Conservation (phyloP, 768 basidiomycete species). For the Peribolospora baueri region DNA sequence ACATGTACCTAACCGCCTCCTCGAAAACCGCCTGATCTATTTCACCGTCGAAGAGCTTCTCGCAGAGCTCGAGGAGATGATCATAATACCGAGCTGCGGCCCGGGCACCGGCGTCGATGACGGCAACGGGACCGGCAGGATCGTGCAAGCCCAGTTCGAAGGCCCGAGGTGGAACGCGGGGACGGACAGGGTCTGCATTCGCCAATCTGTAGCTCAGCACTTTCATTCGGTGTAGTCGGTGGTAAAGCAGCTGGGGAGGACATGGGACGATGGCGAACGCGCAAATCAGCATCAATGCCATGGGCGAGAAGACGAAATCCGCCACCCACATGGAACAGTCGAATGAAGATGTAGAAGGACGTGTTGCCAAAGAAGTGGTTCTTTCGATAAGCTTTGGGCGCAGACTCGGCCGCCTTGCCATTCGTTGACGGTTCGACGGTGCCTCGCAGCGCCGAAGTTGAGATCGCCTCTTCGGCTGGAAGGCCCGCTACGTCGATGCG, state of each 20-base stretch:
- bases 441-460: too few relatives aligned
- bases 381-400: too few relatives aligned
- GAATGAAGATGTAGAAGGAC: constrained; percentile 69
- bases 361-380: constrained; percentile 61
- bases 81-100: constrained; percentile 50
- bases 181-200: constrained; percentile 19
- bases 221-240: constrained; percentile 64
- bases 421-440: too few relatives aligned
- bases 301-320: background rate
- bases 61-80: constrained; percentile 70
- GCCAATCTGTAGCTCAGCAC: constrained; percentile 22
- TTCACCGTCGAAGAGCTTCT: constrained; percentile 80
- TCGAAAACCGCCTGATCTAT: constrained; percentile 79
- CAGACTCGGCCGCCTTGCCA: too few relatives aligned
- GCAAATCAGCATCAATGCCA: background rate
- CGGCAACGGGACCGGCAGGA: constrained; percentile 44
- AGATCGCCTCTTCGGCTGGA: too few relatives aligned
- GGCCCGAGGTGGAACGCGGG: constrained; percentile 8
- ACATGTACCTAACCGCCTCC: constrained; percentile 86
- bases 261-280: background rate
- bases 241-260: constrained; percentile 49
- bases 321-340: constrained; percentile 56
- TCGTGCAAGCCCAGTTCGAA: constrained; percentile 20
- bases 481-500: too few relatives aligned
- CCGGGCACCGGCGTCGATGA: constrained; percentile 9